Percentiles rank a stretch among this genome's conserved stretches.
phyloP scores from a whole-genome alignment of 768 basidiomycete genomes.

The Paxillus rubicundulus region DNA sequence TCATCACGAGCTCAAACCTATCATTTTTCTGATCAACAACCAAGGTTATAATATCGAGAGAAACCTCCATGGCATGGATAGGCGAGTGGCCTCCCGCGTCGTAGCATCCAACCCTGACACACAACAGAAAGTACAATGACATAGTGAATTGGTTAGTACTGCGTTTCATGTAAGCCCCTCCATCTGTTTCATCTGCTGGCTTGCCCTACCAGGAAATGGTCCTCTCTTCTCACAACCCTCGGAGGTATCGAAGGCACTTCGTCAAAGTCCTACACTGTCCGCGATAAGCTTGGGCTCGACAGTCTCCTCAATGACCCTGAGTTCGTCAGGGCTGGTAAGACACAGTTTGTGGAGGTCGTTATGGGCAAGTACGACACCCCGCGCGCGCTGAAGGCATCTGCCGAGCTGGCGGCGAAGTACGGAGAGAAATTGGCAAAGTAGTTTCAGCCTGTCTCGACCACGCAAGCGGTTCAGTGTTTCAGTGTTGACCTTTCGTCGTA shows the following conservation, averaged over 20 bases:
- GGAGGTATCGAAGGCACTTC: conserved; percentile 48
- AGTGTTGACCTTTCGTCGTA: neutral
- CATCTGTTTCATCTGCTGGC: neutral
- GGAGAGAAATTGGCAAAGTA: conserved; percentile 17
- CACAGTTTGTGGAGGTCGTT: conserved; percentile 78
- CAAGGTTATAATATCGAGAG: conserved; percentile 87
- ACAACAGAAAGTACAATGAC: conserved; percentile 76
- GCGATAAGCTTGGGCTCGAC: conserved; percentile 64
- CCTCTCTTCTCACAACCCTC: conserved; percentile 57
- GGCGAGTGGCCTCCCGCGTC: conserved; percentile 30
- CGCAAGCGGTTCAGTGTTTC: neutral
- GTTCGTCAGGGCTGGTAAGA: conserved; percentile 63
- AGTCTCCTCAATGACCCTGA: conserved; percentile 57
- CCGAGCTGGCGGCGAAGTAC: conserved; percentile 30
- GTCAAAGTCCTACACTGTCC: conserved; percentile 63
- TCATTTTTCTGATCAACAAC: conserved; percentile 83
- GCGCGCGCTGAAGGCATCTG: conserved; percentile 52
- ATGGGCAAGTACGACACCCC: conserved; percentile 78
- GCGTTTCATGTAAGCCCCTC: neutral
- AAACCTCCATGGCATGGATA: conserved; percentile 60
- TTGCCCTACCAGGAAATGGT: conserved; percentile 51
- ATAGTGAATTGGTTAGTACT: conserved; percentile 63
- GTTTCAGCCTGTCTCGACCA: conserved; percentile 5
- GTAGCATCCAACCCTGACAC: neutral
- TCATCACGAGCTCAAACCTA: conserved; percentile 66